These are phyloP conservation scores for Neurospora tetrasperma DNA, from an alignment of 495 filamentous ascomycete genomes.

Conservation along the genomic window DNA sequence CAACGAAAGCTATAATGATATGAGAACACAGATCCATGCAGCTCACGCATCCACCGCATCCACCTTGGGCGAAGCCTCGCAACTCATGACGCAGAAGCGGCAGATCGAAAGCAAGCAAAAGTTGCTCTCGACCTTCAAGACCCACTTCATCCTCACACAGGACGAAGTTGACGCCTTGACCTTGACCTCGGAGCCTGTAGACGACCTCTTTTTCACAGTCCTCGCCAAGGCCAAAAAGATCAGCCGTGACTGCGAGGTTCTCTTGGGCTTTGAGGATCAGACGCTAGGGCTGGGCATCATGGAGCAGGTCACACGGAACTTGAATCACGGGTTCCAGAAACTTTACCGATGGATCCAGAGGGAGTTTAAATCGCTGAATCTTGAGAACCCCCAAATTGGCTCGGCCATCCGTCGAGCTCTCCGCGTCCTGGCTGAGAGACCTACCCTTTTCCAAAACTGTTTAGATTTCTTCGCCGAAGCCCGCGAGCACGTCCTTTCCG, in stretches of 20 bases:
- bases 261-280: conserved; percentile 86
- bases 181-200: conserved; percentile 64
- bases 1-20: conserved; percentile 71
- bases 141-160: conserved; percentile 75
- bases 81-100: conserved; percentile 61
- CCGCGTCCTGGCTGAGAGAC: conserved; percentile 80
- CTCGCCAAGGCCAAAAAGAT: conserved; percentile 79
- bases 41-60: conserved; percentile 67
- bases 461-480: conserved; percentile 90
- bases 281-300: conserved; percentile 77
- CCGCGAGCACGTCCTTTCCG: conserved; percentile 74
- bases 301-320: conserved; percentile 72
- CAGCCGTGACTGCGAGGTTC: conserved; percentile 73
- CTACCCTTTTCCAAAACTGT: conserved; percentile 84
- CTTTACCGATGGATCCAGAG: conserved; percentile 89
- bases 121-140: conserved; percentile 70
- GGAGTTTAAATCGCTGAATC: conserved; percentile 83
- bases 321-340: conserved; percentile 92
- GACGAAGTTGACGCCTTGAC: conserved; percentile 65
- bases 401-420: conserved; percentile 75
- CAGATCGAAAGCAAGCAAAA: conserved; percentile 80
- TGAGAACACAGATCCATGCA: conserved; percentile 63
- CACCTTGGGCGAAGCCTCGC: conserved; percentile 67
- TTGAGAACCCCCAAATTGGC: conserved; percentile 91
- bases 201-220: conserved; percentile 75